Base-by-base conservation (phyloP, 164 flowering plant species). In the Dillenia turbinata region DNA sequence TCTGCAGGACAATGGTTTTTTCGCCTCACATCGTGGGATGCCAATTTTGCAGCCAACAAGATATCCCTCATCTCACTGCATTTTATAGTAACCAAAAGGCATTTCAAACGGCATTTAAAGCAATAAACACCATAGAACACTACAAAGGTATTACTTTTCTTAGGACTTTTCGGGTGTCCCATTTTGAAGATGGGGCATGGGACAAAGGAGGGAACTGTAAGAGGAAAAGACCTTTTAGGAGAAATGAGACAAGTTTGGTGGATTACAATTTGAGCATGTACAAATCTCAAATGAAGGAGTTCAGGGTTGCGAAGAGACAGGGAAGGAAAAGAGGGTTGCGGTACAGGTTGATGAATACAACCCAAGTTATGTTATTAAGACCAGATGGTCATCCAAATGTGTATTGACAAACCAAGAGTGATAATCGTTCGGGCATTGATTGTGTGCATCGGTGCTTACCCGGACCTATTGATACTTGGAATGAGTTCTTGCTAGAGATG, bases 131-230 rank as follows among this genome's bases (percentile, higher is more conserved):
- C 17, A 2, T 49, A 8, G 45, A 76, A n/a, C 61, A 67, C 58
- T 81, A 76, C 65, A 54, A 24, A 9, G 65, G 64, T 16, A n/a
- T 72, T 10, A 16, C 68, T 3, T 67, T 82, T 47, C 54, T 82
- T 5, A 73, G 85, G 63, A 84, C 89, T 9, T 70, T 75, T 6
- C 69, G 85, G 0, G 83, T 86, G 0, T 77, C 76, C 15, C 89
- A 84, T 56, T 84, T 80, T 63, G 89, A 84, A 73, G 67, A 73
- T 58, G 89, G 86, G 11, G 81, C 74, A 48, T 89, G 94, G 96
- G 77, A 81, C 61, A 71, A 80, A 8, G 92, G 94, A 52, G 96
- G 94, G 52, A 66, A 79, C 33, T 91, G 96, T 54, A 66, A 74
- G 26, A 75, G 90, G 56, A 81, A 63, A 2, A 69, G 56, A 14